Evolutionary conservation across 805 yeast species (phyloP).

Genomic region (Scheffersomyces spartinae): DNA sequence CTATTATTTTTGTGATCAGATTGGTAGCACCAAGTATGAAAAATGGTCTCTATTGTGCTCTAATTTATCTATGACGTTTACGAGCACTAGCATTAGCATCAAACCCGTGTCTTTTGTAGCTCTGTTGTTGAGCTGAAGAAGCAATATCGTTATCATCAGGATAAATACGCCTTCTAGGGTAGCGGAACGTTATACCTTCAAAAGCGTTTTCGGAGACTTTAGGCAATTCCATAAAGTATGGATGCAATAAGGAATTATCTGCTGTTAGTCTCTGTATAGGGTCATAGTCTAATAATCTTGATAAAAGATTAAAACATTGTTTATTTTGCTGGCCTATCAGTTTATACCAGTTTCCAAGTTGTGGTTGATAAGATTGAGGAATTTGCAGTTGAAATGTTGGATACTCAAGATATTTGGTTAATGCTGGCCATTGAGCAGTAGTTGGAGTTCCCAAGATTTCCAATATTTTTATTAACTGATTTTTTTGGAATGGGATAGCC

Average conservation of each 20-base stretch:
- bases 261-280: constrained; percentile 77
- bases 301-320: constrained; percentile 53
- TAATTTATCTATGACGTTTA: no score
- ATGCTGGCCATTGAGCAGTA: constrained; percentile 64
- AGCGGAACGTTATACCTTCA: constrained; percentile 58
- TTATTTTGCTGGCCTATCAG: constrained; percentile 67
- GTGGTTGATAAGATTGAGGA: constrained; percentile 52
- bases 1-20: no score
- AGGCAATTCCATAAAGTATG: constrained; percentile 65
- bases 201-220: constrained; percentile 68
- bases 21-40: no score
- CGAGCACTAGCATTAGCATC: no score
- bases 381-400: constrained; percentile 36
- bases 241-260: constrained; percentile 59
- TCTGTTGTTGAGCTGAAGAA: no score
- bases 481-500: constrained; percentile 86
- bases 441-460: constrained; percentile 92
- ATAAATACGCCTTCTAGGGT: constrained; percentile 80
- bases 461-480: constrained; percentile 80
- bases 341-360: constrained; percentile 77
- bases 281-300: constrained; percentile 65
- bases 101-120: no score
- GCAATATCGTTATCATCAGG: constrained; percentile 84
- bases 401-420: constrained; percentile 78
- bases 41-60: no score